Percentiles rank a stretch among this genome's conserved stretches.
Conservation (phyloP, 768 basidiomycete genomes). For the Termitomyces sp. region DNA sequence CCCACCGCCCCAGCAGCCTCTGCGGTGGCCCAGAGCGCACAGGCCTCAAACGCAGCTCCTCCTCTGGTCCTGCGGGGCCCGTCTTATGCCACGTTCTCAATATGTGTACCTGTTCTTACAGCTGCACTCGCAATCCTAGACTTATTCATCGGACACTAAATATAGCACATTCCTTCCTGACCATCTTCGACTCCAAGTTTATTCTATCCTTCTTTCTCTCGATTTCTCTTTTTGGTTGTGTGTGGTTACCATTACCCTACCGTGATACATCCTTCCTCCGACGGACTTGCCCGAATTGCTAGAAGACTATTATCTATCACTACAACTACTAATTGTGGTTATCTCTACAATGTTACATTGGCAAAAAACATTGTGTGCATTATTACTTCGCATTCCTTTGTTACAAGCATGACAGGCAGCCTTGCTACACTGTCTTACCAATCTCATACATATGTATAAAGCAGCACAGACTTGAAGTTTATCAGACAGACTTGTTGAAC, state of each 20-base stretch:
- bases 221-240: not conserved
- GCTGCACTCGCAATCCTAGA: slow-evolving; percentile 1
- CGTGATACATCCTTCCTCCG: not conserved
- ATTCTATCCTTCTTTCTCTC: not conserved
- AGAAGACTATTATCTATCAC: not conserved
- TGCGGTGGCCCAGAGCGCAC: not conserved
- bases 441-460: not conserved
- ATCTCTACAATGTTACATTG: not conserved
- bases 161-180: not conserved
- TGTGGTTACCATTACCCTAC: not conserved
- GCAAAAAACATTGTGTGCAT: not conserved
- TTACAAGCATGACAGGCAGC: not conserved
- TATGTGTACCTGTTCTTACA: slow-evolving; percentile 3
- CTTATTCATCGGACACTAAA: not conserved
- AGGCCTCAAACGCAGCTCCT: slow-evolving; percentile 7
- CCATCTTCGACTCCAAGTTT: not conserved
- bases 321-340: not conserved
- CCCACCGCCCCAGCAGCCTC: not conserved
- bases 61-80: not conserved
- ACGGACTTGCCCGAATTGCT: not conserved
- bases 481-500: no score
- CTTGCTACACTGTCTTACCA: not conserved
- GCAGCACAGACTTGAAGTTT: no score
- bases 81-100: not conserved
- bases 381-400: not conserved